phyloP scores from a whole-genome alignment of 1,284 basidiomycete species.

The Peniophora sp. region DNA sequence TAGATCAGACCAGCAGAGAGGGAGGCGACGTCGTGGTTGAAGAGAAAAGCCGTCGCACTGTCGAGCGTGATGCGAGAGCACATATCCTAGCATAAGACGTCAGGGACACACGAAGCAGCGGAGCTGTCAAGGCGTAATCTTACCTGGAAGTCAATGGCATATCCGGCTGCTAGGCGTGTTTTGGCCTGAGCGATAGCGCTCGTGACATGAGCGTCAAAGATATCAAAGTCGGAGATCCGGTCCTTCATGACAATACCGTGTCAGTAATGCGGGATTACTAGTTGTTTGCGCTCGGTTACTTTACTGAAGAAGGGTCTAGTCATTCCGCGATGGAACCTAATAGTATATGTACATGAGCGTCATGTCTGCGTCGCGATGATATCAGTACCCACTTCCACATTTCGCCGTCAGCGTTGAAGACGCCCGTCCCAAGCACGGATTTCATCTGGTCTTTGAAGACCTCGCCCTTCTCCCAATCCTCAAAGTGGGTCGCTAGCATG shows the following conservation, averaged over 20 bases:
- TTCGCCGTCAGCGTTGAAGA: slow-evolving; percentile 54
- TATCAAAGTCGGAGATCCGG: slow-evolving; percentile 44
- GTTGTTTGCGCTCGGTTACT: slow-evolving; percentile 19
- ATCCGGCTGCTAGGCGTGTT: slow-evolving; percentile 29
- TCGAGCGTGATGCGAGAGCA: slow-evolving; percentile 46
- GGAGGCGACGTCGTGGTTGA: slow-evolving; percentile 32
- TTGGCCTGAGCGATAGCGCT: slow-evolving; percentile 32
- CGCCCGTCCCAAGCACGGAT: slow-evolving; percentile 41
- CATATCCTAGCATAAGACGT: slow-evolving; percentile 26
- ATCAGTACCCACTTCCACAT: slow-evolving; percentile 5
- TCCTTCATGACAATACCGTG: not conserved
- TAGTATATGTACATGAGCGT: not conserved
- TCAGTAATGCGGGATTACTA: not conserved
- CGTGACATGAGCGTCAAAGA: slow-evolving; percentile 40
- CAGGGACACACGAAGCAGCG: not conserved
- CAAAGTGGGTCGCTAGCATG: slow-evolving; percentile 15
- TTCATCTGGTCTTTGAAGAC: slow-evolving; percentile 5
- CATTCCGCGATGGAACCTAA: slow-evolving; percentile 48
- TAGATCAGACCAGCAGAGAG: slow-evolving; percentile 35
- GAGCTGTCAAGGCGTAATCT: not conserved
- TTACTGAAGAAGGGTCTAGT: slow-evolving; percentile 49
- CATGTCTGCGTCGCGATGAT: not conserved
- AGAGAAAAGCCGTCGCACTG: slow-evolving; percentile 44
- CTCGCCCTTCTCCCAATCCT: slow-evolving; percentile 15
- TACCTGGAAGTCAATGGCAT: slow-evolving; percentile 46